phyloP scores from a whole-genome alignment of 257 asterid genomes.

The Nemophila menziesii region DNA sequence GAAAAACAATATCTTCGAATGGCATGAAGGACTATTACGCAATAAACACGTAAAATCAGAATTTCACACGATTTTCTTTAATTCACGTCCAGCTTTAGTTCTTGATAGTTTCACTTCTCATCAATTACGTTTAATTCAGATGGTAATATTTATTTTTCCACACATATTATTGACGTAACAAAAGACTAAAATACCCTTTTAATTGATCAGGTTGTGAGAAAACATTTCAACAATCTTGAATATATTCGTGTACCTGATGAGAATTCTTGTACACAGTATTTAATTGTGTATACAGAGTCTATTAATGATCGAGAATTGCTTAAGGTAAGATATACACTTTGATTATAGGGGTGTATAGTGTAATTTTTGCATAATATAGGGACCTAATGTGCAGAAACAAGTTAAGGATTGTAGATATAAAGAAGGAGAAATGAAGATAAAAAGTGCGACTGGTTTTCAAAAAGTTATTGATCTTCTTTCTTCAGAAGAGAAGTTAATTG shows the following conservation, averaged over 20 bases:
- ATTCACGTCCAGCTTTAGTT: conserved; percentile 72
- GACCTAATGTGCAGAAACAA: conserved; percentile 64
- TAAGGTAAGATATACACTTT: conserved; percentile 38
- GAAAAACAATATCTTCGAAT: conserved; percentile 41
- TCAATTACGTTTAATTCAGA: conserved; percentile 57
- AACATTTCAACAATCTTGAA: conserved; percentile 64
- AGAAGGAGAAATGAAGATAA: conserved; percentile 52
- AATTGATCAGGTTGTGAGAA: conserved; percentile 43
- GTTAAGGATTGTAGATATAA: conserved; percentile 37
- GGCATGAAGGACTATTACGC: conserved; percentile 53
- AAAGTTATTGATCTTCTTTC: conserved; percentile 82
- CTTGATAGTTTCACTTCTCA: conserved; percentile 61
- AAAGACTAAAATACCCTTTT: no score
- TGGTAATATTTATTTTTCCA: conserved; percentile 54
- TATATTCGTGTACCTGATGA: conserved; percentile 41
- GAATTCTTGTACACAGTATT: no score
- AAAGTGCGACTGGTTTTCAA: conserved; percentile 74
- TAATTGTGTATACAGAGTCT: conserved; percentile 69
- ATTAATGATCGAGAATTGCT: conserved; percentile 40
- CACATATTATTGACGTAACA: no score
- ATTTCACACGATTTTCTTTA: conserved; percentile 57
- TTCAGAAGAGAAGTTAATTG: conserved; percentile 66
- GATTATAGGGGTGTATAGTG: neutral
- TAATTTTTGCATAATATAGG: no score
- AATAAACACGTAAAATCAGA: conserved; percentile 27